Percentiles rank a stretch among this genome's conserved stretches.
These are phyloP conservation scores for Zoysia japonica DNA, from an alignment of 176 grass and related monocot species.

Conservation along the genomic window DNA sequence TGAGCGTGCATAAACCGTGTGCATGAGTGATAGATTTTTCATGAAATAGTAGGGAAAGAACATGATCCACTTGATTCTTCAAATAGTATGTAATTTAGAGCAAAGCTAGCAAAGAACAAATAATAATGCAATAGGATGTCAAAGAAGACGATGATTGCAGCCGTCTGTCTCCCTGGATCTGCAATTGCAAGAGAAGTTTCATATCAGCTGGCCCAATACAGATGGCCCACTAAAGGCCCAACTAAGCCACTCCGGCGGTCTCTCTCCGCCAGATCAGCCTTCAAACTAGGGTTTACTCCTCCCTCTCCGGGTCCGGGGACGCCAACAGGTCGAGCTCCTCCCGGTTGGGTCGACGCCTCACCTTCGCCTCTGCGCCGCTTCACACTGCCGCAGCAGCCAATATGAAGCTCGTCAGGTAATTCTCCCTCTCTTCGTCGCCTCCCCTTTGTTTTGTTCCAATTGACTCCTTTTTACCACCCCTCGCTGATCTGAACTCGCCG, in stretches of 20 bases:
- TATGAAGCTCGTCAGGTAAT: slow-evolving; percentile 98
- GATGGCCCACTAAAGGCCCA: slow-evolving; percentile 34
- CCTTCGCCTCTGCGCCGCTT: slow-evolving; percentile 36
- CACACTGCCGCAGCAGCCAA: slow-evolving; percentile 26
- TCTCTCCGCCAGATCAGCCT: slow-evolving; percentile 31
- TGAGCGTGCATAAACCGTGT: slow-evolving; percentile 31
- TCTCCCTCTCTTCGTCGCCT: not conserved
- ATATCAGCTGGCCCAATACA: not conserved
- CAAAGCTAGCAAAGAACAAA: no score
- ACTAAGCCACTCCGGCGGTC: not conserved
- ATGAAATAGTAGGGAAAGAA: slow-evolving; percentile 47
- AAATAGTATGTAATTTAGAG: not conserved
- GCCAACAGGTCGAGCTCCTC: slow-evolving; percentile 35
- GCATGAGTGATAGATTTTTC: not conserved
- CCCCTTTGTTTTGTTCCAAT: not conserved
- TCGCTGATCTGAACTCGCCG: slow-evolving; percentile 9
- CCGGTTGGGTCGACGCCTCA: not conserved
- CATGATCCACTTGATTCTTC: slow-evolving; percentile 45
- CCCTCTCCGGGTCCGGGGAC: slow-evolving; percentile 36
- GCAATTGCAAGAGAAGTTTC: not conserved
- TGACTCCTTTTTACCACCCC: not conserved
- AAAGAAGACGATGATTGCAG: no score
- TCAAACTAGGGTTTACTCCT: slow-evolving; percentile 59
- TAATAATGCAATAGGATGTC: no score
- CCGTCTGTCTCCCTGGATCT: not conserved